These are phyloP conservation scores for Aschersonia sp. DNA, from an alignment of 2,329 filamentous ascomycete species.

Conservation along the genomic window DNA sequence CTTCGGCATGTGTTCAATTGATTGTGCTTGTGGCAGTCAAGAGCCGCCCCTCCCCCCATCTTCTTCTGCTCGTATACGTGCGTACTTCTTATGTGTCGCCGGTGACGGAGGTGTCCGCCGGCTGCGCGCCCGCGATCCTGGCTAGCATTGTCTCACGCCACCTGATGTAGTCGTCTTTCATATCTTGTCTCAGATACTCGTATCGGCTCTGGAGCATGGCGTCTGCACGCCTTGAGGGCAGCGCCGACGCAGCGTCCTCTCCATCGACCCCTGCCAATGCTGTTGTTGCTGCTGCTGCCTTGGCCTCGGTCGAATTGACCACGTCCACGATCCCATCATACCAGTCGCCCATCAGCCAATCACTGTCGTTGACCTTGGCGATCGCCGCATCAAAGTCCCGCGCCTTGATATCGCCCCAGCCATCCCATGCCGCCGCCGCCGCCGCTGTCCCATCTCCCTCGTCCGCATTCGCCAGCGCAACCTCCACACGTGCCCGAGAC, in stretches of 20 bases:
- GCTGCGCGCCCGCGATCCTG: constrained; percentile 33
- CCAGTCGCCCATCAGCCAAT: constrained; percentile 51
- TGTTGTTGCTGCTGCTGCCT: constrained; percentile 21
- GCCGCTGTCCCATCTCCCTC: constrained; percentile 7
- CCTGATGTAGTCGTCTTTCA: constrained; percentile 40
- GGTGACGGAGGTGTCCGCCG: constrained; percentile 10
- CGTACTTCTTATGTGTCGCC: constrained; percentile 10
- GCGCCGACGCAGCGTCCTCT: constrained; percentile 15
- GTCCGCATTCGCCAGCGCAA: constrained; percentile 19
- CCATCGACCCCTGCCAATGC: constrained; percentile 7
- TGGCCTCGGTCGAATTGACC: constrained; percentile 16
- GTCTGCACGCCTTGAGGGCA: constrained; percentile 34
- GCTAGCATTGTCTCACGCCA: constrained; percentile 52
- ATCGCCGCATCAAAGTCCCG: constrained; percentile 50
- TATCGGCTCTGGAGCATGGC: constrained; percentile 67
- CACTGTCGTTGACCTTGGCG: constrained; percentile 36
- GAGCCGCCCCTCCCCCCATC: too few species aligned
- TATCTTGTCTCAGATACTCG: constrained; percentile 54
- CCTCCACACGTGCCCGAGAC: constrained; percentile 24
- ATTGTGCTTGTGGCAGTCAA: too few species aligned
- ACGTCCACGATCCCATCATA: constrained; percentile 44
- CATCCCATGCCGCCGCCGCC: constrained; percentile 36
- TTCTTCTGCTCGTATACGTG: too few species aligned
- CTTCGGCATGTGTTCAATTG: too few species aligned
- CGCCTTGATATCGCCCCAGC: constrained; percentile 32